These are phyloP conservation scores for Bolboschoenus planiculmis DNA, from an alignment of 176 grass and related monocot genomes.

Conservation along the genomic window DNA sequence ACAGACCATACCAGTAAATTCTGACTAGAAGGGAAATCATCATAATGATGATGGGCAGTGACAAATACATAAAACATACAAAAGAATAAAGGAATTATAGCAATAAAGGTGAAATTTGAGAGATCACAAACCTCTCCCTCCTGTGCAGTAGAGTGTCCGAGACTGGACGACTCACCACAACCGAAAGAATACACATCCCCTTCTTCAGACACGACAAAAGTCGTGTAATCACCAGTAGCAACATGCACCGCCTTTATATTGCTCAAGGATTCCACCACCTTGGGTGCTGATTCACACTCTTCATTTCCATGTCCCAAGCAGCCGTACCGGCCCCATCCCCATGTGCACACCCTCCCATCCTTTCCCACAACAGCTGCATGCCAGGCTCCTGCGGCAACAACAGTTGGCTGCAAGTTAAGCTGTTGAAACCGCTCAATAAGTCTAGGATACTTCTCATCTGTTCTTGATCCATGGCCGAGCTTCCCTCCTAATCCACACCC, in stretches of 20 bases:
- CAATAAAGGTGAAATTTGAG: background rate
- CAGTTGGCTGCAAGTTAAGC: slow-evolving; percentile 73
- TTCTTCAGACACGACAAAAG: slow-evolving; percentile 69
- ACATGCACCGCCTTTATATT: slow-evolving; percentile 67
- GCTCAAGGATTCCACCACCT: slow-evolving; percentile 66
- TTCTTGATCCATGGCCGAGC: slow-evolving; percentile 69
- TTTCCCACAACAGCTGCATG: slow-evolving; percentile 82
- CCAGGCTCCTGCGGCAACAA: slow-evolving; percentile 86
- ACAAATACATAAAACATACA: background rate
- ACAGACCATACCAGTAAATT: background rate
- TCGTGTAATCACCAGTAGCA: slow-evolving; percentile 84
- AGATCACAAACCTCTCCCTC: slow-evolving; percentile 40
- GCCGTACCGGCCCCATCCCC: slow-evolving; percentile 93
- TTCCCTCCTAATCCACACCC: slow-evolving; percentile 93
- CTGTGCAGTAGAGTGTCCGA: slow-evolving; percentile 50
- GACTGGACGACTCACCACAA: slow-evolving; percentile 82
- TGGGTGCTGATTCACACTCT: slow-evolving; percentile 77
- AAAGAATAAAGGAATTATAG: background rate
- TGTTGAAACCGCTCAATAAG: slow-evolving; percentile 65
- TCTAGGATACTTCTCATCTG: slow-evolving; percentile 85
- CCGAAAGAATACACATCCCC: slow-evolving; percentile 88
- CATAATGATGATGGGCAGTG: background rate
- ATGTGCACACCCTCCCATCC: slow-evolving; percentile 82
- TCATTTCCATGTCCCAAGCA: slow-evolving; percentile 96
- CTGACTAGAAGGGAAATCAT: background rate